phyloP scores from a whole-genome alignment of 1,284 basidiomycete genomes.

The Ceratorhiza oryzae-sativae region DNA sequence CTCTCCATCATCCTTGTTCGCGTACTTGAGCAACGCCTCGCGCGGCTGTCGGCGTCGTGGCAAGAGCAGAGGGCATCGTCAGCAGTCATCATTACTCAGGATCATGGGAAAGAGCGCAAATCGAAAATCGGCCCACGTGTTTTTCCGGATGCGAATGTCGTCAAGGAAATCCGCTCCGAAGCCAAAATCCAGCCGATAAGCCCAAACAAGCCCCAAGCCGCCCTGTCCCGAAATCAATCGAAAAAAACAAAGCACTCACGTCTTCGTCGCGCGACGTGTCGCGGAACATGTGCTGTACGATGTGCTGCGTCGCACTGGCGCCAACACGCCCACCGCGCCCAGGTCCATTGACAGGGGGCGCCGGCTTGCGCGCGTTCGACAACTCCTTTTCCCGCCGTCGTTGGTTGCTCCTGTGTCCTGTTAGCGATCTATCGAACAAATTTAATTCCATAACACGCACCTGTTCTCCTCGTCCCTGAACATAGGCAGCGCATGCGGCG shows the following conservation, averaged over 20 bases:
- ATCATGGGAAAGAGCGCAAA: constrained; percentile 39
- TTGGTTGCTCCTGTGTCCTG: constrained; percentile 65
- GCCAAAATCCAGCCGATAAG: constrained; percentile 29
- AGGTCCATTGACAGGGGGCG: constrained; percentile 89
- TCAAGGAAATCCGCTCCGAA: constrained; percentile 23
- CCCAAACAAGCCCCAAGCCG: background rate
- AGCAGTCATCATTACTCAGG: constrained; percentile 44
- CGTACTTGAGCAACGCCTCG: constrained; percentile 95
- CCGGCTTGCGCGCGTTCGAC: constrained; percentile 84
- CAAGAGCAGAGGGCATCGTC: constrained; percentile 44
- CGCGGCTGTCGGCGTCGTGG: constrained; percentile 69
- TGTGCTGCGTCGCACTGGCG: constrained; percentile 91
- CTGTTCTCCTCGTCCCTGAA: constrained; percentile 81
- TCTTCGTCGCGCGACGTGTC: constrained; percentile 90
- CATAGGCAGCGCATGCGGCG: constrained; percentile 88
- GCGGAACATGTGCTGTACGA: constrained; percentile 91
- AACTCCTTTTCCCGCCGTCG: constrained; percentile 88
- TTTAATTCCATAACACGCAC: constrained; percentile 41
- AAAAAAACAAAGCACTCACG: constrained; percentile 65
- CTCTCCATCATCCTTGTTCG: constrained; percentile 74
- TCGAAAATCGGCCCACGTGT: constrained; percentile 8
- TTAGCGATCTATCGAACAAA: constrained; percentile 47
- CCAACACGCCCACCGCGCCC: constrained; percentile 94
- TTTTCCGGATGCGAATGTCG: constrained; percentile 26
- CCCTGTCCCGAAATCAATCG: constrained; percentile 31